phyloP scores from a whole-genome alignment of 305 asterid genomes.

The Fraxinus velutina region DNA sequence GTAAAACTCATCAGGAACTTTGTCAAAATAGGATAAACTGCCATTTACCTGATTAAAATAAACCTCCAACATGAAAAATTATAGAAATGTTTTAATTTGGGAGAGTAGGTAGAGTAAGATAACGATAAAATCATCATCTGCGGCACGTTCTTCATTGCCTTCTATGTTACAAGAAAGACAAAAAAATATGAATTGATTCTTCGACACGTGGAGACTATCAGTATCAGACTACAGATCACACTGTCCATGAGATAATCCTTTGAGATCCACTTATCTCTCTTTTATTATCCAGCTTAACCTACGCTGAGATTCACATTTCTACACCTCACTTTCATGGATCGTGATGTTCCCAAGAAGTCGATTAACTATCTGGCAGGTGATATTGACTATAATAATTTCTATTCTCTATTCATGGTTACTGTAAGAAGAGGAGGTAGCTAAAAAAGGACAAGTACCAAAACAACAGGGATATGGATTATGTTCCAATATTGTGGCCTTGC shows the following conservation, averaged over 20 bases:
- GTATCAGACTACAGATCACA: background rate
- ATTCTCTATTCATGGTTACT: background rate
- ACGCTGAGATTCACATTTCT: background rate
- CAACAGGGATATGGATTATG: background rate
- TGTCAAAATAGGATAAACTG: slow-evolving; percentile 79
- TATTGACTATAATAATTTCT: background rate
- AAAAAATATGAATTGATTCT: background rate
- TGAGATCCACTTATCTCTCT: slow-evolving; percentile 5
- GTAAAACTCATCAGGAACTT: slow-evolving; percentile 82
- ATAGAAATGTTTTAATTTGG: background rate
- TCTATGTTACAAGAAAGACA: background rate
- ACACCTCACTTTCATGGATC: background rate
- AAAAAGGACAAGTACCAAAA: background rate
- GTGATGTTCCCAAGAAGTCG: background rate
- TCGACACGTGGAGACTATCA: background rate
- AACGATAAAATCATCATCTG: background rate
- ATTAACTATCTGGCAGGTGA: slow-evolving; percentile 13
- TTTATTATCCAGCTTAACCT: slow-evolving; percentile 12
- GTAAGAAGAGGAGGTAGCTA: slow-evolving; percentile 9
- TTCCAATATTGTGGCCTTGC: background rate
- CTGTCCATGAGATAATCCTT: background rate
- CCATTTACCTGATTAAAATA: slow-evolving; percentile 75
- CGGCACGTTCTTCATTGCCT: background rate
- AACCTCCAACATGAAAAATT: slow-evolving; percentile 16
- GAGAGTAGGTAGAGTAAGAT: background rate